These are phyloP conservation scores for Colletotrichum ledebouriae DNA, from an alignment of 2,329 filamentous ascomycete species.

Conservation along the genomic window DNA sequence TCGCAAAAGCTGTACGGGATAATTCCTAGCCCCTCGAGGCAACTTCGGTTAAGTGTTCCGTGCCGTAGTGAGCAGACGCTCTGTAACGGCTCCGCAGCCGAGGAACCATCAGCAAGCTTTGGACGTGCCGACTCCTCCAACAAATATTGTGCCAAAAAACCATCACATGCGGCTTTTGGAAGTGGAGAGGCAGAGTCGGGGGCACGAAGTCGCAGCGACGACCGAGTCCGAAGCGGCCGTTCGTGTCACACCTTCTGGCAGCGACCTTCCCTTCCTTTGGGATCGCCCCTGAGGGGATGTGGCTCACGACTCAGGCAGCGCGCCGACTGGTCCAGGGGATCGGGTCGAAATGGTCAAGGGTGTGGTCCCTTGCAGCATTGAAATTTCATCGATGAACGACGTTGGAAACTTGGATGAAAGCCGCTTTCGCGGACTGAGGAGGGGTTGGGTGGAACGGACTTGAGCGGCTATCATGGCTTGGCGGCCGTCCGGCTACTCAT, in stretches of 20 bases:
- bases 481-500: not conserved
- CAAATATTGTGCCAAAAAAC: not conserved
- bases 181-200: not conserved
- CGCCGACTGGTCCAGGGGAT: not conserved
- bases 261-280: no score
- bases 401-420: not conserved
- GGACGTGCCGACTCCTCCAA: not conserved
- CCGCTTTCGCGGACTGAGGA: not conserved
- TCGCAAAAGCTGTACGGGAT: no score
- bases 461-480: constrained; percentile 1
- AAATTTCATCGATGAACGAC: constrained; percentile 8
- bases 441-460: not conserved
- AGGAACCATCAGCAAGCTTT: not conserved
- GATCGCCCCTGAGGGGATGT: not conserved
- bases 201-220: not conserved
- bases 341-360: not conserved
- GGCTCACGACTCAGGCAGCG: not conserved
- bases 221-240: constrained; percentile 4
- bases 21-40: no score
- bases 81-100: no score
- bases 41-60: no score
- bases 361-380: not conserved
- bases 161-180: not conserved
- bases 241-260: constrained; percentile 1
- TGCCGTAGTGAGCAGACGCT: not conserved